Evolutionary conservation across 1,284 basidiomycete species (phyloP).

Genomic region (Ustilago cynodontis): DNA sequence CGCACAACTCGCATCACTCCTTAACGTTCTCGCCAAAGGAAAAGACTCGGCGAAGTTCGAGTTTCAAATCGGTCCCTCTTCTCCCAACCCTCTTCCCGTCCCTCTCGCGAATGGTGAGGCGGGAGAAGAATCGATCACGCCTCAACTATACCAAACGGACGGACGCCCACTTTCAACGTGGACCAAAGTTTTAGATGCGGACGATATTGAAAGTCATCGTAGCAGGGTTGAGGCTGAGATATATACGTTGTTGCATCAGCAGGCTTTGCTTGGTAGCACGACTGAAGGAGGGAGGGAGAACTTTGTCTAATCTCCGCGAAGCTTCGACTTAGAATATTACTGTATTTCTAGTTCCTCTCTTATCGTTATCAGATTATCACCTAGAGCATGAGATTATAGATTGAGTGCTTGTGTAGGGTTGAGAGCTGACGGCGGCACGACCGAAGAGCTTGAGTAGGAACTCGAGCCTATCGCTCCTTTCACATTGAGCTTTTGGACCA

Average conservation of each 20-base stretch:
- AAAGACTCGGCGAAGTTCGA: conserved; percentile 63
- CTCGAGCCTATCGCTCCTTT: no score
- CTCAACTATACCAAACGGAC: background rate
- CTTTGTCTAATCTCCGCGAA: background rate
- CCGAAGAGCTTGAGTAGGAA: no score
- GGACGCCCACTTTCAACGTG: conserved; percentile 13
- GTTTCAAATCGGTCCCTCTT: conserved; percentile 33
- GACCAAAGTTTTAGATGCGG: conserved; percentile 20
- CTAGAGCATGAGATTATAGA: background rate
- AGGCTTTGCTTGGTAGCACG: conserved; percentile 9
- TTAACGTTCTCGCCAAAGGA: conserved; percentile 51
- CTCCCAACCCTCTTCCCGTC: no score
- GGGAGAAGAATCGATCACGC: no score
- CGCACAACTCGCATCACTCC: conserved; percentile 57
- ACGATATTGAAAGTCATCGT: conserved; percentile 38
- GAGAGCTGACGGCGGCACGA: no score
- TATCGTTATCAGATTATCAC: background rate
- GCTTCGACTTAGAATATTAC: background rate
- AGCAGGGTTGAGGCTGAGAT: conserved; percentile 56
- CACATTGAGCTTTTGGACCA: no score
- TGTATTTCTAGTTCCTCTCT: conserved; percentile 10
- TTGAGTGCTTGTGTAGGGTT: no score
- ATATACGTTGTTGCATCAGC: conserved; percentile 46
- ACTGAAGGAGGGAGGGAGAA: background rate
- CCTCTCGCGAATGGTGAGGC: no score